These are phyloP conservation scores for Friedmanniomyces endolithicus DNA, from an alignment of 495 filamentous ascomycete species.

Conservation along the genomic window DNA sequence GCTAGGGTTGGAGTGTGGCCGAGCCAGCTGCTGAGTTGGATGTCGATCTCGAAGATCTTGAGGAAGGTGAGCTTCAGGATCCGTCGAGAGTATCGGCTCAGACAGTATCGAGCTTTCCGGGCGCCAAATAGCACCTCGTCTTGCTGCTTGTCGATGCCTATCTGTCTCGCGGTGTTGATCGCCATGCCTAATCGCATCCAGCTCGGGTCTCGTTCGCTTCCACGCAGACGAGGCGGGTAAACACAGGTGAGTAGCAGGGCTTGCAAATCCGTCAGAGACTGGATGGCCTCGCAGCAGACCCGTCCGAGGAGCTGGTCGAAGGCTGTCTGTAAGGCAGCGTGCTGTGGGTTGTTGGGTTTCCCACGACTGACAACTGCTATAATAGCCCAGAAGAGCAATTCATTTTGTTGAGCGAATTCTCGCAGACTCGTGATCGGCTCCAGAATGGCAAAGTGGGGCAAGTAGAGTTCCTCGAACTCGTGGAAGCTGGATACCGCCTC, in stretches of 20 bases:
- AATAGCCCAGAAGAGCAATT: conserved; percentile 15
- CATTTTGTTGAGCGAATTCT: conserved; percentile 1
- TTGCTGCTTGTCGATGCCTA: conserved; percentile 12
- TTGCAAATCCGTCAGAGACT: conserved; percentile 10
- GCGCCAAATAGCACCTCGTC: conserved; percentile 10
- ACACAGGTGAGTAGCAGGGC: conserved; percentile 7
- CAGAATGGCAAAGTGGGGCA: conserved; percentile 11
- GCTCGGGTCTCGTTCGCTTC: conserved; percentile 8
- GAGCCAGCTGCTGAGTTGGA: neutral
- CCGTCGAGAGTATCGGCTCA: neutral
- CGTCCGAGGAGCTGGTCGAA: neutral
- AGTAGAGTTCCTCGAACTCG: conserved; percentile 13
- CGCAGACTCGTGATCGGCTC: conserved; percentile 9
- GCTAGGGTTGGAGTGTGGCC: neutral
- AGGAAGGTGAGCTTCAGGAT: conserved; percentile 9
- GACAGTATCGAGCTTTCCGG: neutral
- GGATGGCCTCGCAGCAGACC: neutral
- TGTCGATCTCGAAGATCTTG: conserved; percentile 10
- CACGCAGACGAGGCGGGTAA: conserved; percentile 3
- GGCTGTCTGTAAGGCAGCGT: neutral
- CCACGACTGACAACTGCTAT: conserved; percentile 3
- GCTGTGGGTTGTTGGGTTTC: neutral
- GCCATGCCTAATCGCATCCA: conserved; percentile 6
- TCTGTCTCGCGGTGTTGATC: conserved; percentile 13
- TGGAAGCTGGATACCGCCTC: neutral